Evolutionary conservation across 2,329 filamentous ascomycete genomes (phyloP), one percentile per base, ranked within the genome.

Genomic region (Colletotrichum sp.): DNA sequence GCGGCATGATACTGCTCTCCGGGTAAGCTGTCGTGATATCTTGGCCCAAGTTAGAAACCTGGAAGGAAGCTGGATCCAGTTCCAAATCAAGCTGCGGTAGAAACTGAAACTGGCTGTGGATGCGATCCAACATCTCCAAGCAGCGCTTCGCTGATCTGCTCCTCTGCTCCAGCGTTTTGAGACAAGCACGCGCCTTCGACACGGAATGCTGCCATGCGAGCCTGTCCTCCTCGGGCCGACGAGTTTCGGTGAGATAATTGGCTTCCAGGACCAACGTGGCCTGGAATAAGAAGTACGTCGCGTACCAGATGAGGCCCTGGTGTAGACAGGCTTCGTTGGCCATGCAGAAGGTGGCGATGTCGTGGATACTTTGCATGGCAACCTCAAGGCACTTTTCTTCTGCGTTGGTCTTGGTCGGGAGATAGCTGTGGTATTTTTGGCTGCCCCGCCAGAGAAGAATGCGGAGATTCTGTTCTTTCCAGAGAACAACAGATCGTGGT

Each of bases 201-300:
- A 73, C 74, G 34, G 71, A 64, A 44, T 76, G 65, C 32, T 66
- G 71, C 60, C 70, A 74, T 8, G 57, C 72, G 5, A 72, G 34
- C 21, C 69, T 62, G 26, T 72, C 52, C 18, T 32, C 32, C 6
- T 68, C 36, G 2, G 63, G 10, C 7, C 28, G 52, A 8, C 30
- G 52, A 16, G 5, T 28, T 16, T 55, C 39, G n/a, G 72, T 66
- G 30, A 72, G 52, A 24, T 72, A 63, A 18, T 69, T 93, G 80
- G 79, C 79, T 57, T 84, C 82, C 2, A 85, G 84, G 4, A 88
- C 85, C 4, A 88, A 80, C 0, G 83, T 83, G 1, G 86, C 86
- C 69, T 88, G 86, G 71, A 88, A 88, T 3, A 87, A 78, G 71
- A 87, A 87, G 77, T 87, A 88, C 13, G 86, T 84, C 2, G 83